Percentiles rank a stretch among this genome's conserved stretches.
These are phyloP conservation scores for Circinella minor DNA, from an alignment of 371 early-diverging fungal species.

Conservation along the genomic window DNA sequence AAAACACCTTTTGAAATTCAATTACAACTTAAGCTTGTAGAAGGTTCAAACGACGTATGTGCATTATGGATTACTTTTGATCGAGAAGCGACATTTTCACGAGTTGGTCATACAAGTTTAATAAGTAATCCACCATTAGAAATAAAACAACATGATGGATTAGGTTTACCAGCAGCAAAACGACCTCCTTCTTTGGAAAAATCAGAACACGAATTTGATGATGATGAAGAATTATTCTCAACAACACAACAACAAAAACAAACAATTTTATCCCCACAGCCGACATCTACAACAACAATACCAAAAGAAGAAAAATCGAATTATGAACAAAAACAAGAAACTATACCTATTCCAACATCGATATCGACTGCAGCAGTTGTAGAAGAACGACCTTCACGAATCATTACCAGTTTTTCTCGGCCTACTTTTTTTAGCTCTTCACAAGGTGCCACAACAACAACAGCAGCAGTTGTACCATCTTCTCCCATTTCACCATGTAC, in stretches of 20 bases:
- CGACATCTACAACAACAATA: too few relatives aligned
- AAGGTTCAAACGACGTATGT: conserved; percentile 55
- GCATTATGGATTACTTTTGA: conserved; percentile 78
- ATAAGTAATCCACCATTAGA: conserved; percentile 15
- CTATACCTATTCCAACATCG: too few relatives aligned
- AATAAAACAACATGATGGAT: conserved; percentile 25
- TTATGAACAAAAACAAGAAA: not conserved
- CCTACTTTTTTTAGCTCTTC: conserved; percentile 15
- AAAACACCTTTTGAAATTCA: conserved; percentile 65
- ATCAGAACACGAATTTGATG: not conserved
- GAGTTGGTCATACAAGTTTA: conserved; percentile 34
- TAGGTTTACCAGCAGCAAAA: conserved; percentile 22
- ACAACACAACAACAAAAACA: conserved; percentile 11
- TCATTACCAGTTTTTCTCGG: conserved; percentile 24
- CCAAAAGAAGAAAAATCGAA: not conserved
- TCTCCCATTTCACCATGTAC: conserved; percentile 23
- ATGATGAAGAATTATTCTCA: not conserved
- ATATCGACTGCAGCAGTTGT: not conserved
- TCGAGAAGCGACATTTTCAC: conserved; percentile 58
- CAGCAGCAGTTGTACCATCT: not conserved
- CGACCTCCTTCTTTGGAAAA: not conserved
- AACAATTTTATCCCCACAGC: not conserved
- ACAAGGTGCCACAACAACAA: not conserved
- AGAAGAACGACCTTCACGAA: conserved; percentile 14
- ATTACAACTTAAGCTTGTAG: conserved; percentile 64